Conservation (phyloP, 2,329 filamentous ascomycete species). For the Hypoxylon sp. region DNA sequence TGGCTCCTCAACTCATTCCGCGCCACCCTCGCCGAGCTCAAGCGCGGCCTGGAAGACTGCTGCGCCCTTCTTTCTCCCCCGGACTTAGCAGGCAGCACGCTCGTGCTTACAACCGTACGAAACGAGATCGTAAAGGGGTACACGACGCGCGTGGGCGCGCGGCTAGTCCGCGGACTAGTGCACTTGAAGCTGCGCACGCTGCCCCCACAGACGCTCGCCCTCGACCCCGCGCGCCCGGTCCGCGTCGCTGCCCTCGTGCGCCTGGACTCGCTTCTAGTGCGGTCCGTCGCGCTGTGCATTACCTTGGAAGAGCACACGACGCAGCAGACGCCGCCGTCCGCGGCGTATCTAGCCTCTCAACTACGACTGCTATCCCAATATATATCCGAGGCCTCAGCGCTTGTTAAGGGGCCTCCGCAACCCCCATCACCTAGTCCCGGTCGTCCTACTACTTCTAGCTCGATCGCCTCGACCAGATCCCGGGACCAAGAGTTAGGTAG, state of each 20-base stretch:
- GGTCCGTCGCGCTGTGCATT: conserved; percentile 85
- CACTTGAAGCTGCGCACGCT: conserved; percentile 81
- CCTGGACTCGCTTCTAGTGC: conserved; percentile 82
- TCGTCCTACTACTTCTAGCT: not conserved
- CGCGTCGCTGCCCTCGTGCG: conserved; percentile 77
- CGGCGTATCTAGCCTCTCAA: conserved; percentile 68
- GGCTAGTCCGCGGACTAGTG: conserved; percentile 88
- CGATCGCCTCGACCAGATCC: not conserved
- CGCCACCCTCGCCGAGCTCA: conserved; percentile 63
- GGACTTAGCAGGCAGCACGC: conserved; percentile 86
- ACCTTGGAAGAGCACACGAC: conserved; percentile 75
- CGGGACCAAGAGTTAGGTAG: not conserved
- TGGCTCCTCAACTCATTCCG: conserved; percentile 68
- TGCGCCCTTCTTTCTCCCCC: conserved; percentile 86
- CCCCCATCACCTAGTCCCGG: conserved; percentile 43
- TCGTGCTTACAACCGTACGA: conserved; percentile 87
- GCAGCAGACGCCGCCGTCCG: conserved; percentile 58
- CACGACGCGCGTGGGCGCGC: conserved; percentile 89
- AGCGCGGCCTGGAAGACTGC: conserved; percentile 85
- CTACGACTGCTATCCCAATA: conserved; percentile 69
- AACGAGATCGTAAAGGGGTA: conserved; percentile 94
- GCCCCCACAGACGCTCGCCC: conserved; percentile 62
- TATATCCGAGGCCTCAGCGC: conserved; percentile 63
- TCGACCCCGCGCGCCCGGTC: conserved; percentile 64
- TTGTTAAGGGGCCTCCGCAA: conserved; percentile 68